phyloP scores from a whole-genome alignment of 768 basidiomycete genomes.

The Boletus speciosus region DNA sequence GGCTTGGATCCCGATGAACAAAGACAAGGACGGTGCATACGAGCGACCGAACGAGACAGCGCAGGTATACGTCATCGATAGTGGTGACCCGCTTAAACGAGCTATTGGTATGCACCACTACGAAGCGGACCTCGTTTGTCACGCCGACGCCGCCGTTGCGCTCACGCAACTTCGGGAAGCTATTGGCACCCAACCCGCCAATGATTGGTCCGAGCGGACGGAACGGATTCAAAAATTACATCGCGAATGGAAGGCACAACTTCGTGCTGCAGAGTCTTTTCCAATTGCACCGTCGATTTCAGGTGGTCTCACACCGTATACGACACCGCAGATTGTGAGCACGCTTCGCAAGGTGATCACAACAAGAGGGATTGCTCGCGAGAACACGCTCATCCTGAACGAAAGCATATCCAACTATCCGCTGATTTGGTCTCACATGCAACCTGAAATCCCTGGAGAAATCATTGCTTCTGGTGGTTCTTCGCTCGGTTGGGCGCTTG shows the following conservation, averaged over 20 bases:
- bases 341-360: constrained; percentile 43
- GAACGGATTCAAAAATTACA: constrained; percentile 22
- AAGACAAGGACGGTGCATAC: constrained; percentile 28
- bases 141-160: constrained; percentile 52
- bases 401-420: constrained; percentile 61
- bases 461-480: constrained; percentile 59
- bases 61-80: constrained; percentile 57
- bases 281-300: constrained; percentile 16
- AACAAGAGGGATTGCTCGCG: constrained; percentile 33
- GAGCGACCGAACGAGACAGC: constrained; percentile 40
- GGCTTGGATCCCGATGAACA: constrained; percentile 58
- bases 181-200: constrained; percentile 4
- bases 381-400: constrained; percentile 50
- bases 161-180: constrained; percentile 44
- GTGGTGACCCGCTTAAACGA: constrained; percentile 58
- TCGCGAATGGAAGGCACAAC: constrained; percentile 22
- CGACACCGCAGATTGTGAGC: constrained; percentile 48
- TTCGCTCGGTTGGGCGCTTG: constrained; percentile 66
- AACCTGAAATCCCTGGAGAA: constrained; percentile 47
- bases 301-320: constrained; percentile 19
- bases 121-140: constrained; percentile 55
- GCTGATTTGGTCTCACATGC: constrained; percentile 55
- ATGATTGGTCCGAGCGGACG: constrained; percentile 11
- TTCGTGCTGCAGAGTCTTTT: constrained; percentile 35
- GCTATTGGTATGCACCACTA: constrained; percentile 46